These are phyloP conservation scores for Fraxinus greggii DNA, from an alignment of 305 asterid genomes.

Conservation along the genomic window DNA sequence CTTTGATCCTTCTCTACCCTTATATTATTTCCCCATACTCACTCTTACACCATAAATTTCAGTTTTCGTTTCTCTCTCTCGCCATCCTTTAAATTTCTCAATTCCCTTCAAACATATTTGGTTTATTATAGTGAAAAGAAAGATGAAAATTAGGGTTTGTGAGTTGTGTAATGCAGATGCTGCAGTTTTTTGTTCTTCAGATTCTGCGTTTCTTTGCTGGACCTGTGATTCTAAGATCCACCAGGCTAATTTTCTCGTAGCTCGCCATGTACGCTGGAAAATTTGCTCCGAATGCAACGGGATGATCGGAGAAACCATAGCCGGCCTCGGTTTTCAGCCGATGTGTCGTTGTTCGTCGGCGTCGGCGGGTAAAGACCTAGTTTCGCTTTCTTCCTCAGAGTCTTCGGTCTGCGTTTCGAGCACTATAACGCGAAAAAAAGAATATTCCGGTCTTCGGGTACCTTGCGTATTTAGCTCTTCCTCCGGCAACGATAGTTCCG, in stretches of 20 bases:
- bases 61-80: background rate
- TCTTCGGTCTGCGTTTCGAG: slow-evolving; percentile 45
- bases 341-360: slow-evolving; percentile 32
- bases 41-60: slow-evolving; percentile 14
- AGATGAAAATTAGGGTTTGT: slow-evolving; percentile 37
- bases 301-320: slow-evolving; percentile 17
- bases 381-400: slow-evolving; percentile 21
- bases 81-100: background rate
- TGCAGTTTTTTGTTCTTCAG: slow-evolving; percentile 50
- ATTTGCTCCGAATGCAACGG: slow-evolving; percentile 35
- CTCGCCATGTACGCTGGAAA: slow-evolving; percentile 50
- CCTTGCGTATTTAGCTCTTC: background rate
- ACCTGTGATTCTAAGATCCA: slow-evolving; percentile 54
- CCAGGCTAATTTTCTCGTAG: slow-evolving; percentile 57
- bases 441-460: slow-evolving; percentile 6
- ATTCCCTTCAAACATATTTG: background rate
- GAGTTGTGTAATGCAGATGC: slow-evolving; percentile 50
- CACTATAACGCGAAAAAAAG: slow-evolving; percentile 32
- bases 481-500: background rate
- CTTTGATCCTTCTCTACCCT: no score
- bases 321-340: slow-evolving; percentile 20
- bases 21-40: no score
- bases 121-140: background rate
- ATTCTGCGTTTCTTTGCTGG: slow-evolving; percentile 55
- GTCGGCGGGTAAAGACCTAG: slow-evolving; percentile 1